These are phyloP conservation scores for Hypoxylon rubiginosum DNA, from an alignment of 2,329 filamentous ascomycete genomes.

Conservation along the genomic window DNA sequence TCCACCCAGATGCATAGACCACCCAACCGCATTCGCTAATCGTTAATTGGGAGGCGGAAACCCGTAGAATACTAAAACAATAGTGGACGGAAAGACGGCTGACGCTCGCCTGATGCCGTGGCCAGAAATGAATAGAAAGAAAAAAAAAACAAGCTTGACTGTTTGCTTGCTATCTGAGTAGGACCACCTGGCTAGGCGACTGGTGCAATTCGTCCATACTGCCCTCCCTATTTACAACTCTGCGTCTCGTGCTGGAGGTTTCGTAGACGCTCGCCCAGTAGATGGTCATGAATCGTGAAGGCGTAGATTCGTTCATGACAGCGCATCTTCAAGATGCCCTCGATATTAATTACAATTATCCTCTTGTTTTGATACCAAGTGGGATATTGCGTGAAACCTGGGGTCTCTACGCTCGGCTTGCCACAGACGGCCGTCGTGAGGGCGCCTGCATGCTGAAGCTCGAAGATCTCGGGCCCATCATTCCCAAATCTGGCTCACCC, in stretches of 20 bases:
- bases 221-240: neutral
- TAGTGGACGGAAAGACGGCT: constrained; percentile 9
- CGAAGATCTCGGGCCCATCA: constrained; percentile 59
- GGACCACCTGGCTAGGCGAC: neutral
- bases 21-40: constrained; percentile 22
- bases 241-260: neutral
- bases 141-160: neutral
- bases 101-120: constrained; percentile 12
- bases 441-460: constrained; percentile 61
- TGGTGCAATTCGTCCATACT: neutral
- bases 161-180: constrained; percentile 2
- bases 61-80: constrained; percentile 1
- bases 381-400: constrained; percentile 7
- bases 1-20: constrained; percentile 34
- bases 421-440: constrained; percentile 62
- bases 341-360: neutral
- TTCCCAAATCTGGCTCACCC: constrained; percentile 67
- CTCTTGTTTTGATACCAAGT: neutral
- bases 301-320: neutral
- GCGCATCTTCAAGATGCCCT: neutral
- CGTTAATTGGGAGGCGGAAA: constrained; percentile 11
- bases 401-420: constrained; percentile 59
- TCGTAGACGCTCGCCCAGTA: neutral
- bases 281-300: neutral
- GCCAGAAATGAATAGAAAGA: constrained; percentile 7